These are phyloP conservation scores for Fusarium staphyleae DNA, from an alignment of 2,329 filamentous ascomycete genomes.

Conservation along the genomic window DNA sequence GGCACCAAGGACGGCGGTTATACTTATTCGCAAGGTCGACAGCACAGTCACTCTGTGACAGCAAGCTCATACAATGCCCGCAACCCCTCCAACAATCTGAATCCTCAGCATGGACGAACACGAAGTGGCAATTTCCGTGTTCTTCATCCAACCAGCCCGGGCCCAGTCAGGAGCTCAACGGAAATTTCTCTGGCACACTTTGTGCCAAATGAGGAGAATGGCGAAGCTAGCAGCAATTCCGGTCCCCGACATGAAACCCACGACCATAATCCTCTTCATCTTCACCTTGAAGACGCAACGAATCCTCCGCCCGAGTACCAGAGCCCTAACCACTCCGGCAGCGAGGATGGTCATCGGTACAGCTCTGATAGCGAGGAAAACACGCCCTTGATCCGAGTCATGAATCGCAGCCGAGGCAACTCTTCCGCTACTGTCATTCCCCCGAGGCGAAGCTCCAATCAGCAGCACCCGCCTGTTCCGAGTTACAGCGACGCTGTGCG, in stretches of 20 bases:
- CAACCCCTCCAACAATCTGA: constrained; percentile 55
- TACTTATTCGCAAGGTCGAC: constrained; percentile 52
- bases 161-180: constrained; percentile 87
- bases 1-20: constrained; percentile 69
- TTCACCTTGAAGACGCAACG: constrained; percentile 61
- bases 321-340: constrained; percentile 69
- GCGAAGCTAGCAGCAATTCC: constrained; percentile 59
- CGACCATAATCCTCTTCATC: constrained; percentile 49
- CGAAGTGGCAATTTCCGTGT: constrained; percentile 81
- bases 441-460: constrained; percentile 32
- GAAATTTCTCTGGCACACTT: constrained; percentile 94
- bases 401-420: constrained; percentile 59
- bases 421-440: constrained; percentile 53
- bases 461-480: constrained; percentile 71
- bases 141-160: constrained; percentile 80
- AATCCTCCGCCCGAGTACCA: constrained; percentile 76
- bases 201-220: constrained; percentile 73
- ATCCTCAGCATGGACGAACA: constrained; percentile 74
- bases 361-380: constrained; percentile 67
- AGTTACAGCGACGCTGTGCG: constrained; percentile 80
- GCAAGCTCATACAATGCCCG: constrained; percentile 50
- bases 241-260: constrained; percentile 38
- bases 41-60: constrained; percentile 56
- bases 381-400: constrained; percentile 58
- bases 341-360: constrained; percentile 62